Evolutionary conservation across 805 yeast species (phyloP).

Genomic region (Nakazawaea siamensis): DNA sequence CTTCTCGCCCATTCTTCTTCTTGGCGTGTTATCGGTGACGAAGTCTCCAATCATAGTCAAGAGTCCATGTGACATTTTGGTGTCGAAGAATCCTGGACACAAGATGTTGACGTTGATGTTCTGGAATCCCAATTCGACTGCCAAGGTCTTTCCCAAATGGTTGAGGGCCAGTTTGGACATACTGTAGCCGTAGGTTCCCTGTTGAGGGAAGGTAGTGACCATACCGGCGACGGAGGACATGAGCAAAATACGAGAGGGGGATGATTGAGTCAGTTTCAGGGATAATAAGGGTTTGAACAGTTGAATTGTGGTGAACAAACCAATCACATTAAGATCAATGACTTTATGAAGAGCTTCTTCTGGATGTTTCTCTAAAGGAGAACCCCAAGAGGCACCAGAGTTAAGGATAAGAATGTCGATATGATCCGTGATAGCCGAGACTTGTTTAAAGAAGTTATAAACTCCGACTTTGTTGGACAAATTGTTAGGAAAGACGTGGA

Average conservation of each 20-base stretch:
- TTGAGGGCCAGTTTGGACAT: slow-evolving; percentile 73
- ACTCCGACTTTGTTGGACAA: slow-evolving; percentile 42
- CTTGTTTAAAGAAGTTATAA: slow-evolving; percentile 32
- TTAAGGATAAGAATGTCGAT: slow-evolving; percentile 64
- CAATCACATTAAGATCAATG: slow-evolving; percentile 52
- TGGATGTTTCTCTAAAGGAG: slow-evolving; percentile 51
- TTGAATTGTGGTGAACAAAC: slow-evolving; percentile 62
- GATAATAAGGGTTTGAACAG: slow-evolving; percentile 46
- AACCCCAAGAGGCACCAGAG: slow-evolving; percentile 81
- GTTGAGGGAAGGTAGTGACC: slow-evolving; percentile 25
- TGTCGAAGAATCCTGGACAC: slow-evolving; percentile 75
- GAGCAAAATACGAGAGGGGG: slow-evolving; percentile 57
- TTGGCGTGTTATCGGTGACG: slow-evolving; percentile 45
- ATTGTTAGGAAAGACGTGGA: slow-evolving; percentile 50
- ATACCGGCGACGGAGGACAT: slow-evolving; percentile 62
- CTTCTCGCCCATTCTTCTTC: slow-evolving; percentile 52
- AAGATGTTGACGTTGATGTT: slow-evolving; percentile 62
- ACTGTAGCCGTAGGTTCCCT: slow-evolving; percentile 60
- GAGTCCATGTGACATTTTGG: slow-evolving; percentile 65
- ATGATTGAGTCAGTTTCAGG: slow-evolving; percentile 35
- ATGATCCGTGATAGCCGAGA: slow-evolving; percentile 29
- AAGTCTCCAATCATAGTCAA: slow-evolving; percentile 40
- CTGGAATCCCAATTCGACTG: slow-evolving; percentile 56
- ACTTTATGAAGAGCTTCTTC: slow-evolving; percentile 56
- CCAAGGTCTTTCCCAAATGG: slow-evolving; percentile 56